Percentiles rank a stretch among this genome's conserved stretches.
phyloP scores from a whole-genome alignment of 148 eudicot genomes.

The Fagopyrum homotropicum region DNA sequence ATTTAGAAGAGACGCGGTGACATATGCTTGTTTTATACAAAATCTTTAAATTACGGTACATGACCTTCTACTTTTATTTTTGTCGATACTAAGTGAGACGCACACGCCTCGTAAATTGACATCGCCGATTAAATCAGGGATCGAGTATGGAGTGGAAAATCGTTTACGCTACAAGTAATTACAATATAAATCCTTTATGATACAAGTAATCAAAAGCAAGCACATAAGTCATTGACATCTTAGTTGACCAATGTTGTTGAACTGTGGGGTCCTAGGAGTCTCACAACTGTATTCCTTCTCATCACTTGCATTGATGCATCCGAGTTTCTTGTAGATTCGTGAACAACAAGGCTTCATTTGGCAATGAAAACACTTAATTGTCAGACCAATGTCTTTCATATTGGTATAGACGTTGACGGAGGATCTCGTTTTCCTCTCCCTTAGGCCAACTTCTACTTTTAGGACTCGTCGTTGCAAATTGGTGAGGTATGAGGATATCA shows the following conservation, averaged over 20 bases:
- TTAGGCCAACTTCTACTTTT: conserved; percentile 67
- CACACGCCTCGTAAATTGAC: too few species aligned
- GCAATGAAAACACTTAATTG: conserved; percentile 90
- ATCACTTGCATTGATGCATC: conserved; percentile 54
- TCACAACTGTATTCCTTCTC: conserved; percentile 45
- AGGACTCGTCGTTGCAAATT: conserved; percentile 89
- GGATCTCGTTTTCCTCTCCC: conserved; percentile 85
- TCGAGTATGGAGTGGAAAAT: too few species aligned
- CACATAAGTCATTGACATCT: background rate
- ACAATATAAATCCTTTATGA: too few species aligned
- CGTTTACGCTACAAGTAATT: too few species aligned
- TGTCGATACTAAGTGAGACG: too few species aligned
- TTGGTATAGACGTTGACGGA: conserved; percentile 77
- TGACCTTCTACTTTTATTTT: too few species aligned
- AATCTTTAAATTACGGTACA: too few species aligned
- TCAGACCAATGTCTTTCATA: conserved; percentile 92
- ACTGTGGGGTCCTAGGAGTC: conserved; percentile 29
- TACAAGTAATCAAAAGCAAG: too few species aligned
- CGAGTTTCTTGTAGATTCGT: conserved; percentile 59
- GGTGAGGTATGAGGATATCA: conserved; percentile 74
- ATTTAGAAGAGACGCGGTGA: too few species aligned
- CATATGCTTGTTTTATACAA: too few species aligned
- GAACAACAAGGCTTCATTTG: conserved; percentile 66
- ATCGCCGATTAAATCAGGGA: too few species aligned
- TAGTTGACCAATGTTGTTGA: conserved; percentile 34